Percentiles rank a stretch among this genome's conserved stretches.
These are phyloP conservation scores for Ceratocystis variospora DNA, from an alignment of 2,329 filamentous ascomycete genomes.

Conservation along the genomic window DNA sequence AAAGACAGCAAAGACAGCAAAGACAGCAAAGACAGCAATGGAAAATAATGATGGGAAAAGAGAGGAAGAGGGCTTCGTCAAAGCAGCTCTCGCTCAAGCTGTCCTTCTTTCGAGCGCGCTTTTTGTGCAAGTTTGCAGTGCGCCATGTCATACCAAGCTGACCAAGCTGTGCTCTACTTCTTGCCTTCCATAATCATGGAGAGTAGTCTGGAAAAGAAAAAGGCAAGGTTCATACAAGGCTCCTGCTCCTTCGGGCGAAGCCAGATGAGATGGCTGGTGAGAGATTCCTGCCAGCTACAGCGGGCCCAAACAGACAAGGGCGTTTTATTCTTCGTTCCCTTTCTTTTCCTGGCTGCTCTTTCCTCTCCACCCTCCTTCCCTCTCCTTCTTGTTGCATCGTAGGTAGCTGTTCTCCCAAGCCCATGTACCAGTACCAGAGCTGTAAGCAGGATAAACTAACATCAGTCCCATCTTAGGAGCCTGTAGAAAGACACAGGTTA, in stretches of 20 bases:
- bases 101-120: neutral
- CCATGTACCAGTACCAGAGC: no score
- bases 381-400: neutral
- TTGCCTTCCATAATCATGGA: neutral
- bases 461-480: no score
- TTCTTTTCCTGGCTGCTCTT: neutral
- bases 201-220: neutral
- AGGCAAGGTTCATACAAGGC: neutral
- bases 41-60: neutral
- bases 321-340: no score
- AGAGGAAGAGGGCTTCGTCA: neutral
- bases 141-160: neutral
- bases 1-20: neutral
- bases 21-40: neutral
- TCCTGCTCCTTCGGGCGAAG: neutral
- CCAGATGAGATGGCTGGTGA: constrained; percentile 2
- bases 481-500: no score
- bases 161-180: neutral
- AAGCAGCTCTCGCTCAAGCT: neutral
- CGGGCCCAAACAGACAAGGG: neutral
- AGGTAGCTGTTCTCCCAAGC: neutral
- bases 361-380: neutral
- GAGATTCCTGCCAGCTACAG: neutral
- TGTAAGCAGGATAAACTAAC: no score
- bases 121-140: neutral